Percentiles rank a stretch among this genome's conserved stretches.
Conservation (phyloP, 768 basidiomycete species). For the Gyrodon lividus region DNA sequence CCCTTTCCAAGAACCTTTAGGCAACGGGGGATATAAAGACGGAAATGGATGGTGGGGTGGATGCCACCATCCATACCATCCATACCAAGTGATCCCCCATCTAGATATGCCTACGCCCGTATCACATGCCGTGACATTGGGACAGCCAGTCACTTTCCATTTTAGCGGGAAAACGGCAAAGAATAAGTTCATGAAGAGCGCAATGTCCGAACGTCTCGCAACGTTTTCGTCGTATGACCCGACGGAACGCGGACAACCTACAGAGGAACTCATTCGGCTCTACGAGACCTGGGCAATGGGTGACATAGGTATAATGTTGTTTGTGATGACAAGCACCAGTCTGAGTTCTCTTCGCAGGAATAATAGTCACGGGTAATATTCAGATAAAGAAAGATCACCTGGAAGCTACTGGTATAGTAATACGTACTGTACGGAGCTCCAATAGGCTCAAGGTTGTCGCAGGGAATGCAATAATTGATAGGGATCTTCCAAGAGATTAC, state of each 20-base stretch:
- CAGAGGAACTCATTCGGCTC: constrained; percentile 34
- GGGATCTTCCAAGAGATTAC: constrained; percentile 25
- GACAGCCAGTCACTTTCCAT: constrained; percentile 26
- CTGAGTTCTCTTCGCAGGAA: constrained; percentile 22
- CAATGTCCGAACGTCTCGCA: constrained; percentile 36
- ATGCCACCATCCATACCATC: constrained; percentile 12
- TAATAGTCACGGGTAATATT: constrained; percentile 34
- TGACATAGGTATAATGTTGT: constrained; percentile 23
- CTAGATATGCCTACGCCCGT: constrained; percentile 14
- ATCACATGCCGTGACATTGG: constrained; percentile 20
- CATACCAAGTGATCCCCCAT: constrained; percentile 15
- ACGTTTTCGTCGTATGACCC: constrained; percentile 33
- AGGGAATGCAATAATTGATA: constrained; percentile 35
- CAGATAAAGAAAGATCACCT: constrained; percentile 35
- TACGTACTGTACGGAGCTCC: not conserved
- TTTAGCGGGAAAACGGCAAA: constrained; percentile 30
- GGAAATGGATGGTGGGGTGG: constrained; percentile 3
- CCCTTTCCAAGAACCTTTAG: constrained; percentile 12
- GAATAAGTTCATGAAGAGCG: constrained; percentile 35
- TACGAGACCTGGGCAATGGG: constrained; percentile 36
- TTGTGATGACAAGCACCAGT: not conserved
- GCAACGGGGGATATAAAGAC: constrained; percentile 19
- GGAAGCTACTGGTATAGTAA: constrained; percentile 31
- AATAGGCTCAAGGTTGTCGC: not conserved
- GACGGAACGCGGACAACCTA: constrained; percentile 28